Percentiles rank a stretch among this genome's conserved stretches.
These are phyloP conservation scores for Saxispiralis lemnorum DNA, from an alignment of 495 filamentous ascomycete genomes.

Conservation along the genomic window DNA sequence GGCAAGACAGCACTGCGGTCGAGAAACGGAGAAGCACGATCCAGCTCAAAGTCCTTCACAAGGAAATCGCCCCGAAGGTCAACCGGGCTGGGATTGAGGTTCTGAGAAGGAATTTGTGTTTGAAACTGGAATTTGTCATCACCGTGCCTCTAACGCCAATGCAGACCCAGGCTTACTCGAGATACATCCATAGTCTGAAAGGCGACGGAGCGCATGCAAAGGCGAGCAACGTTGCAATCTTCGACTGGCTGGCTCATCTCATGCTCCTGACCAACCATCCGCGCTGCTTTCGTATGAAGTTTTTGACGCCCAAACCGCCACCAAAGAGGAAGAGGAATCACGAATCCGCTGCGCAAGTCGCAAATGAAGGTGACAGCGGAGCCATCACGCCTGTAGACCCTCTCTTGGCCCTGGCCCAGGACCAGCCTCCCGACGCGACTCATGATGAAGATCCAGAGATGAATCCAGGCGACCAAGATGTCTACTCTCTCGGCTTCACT, in stretches of 20 bases:
- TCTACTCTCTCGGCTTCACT: conserved; percentile 29
- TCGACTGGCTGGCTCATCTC: conserved; percentile 38
- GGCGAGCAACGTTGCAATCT: conserved; percentile 25
- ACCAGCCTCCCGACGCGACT: too few species aligned
- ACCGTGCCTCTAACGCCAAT: conserved; percentile 48
- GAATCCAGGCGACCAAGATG: conserved; percentile 37
- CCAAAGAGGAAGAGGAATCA: conserved; percentile 7
- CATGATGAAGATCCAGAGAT: background rate
- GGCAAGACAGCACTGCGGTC: conserved; percentile 35
- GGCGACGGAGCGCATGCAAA: conserved; percentile 4
- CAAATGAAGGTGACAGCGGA: too few species aligned
- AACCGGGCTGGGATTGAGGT: conserved; percentile 53
- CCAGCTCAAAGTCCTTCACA: conserved; percentile 51
- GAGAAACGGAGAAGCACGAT: conserved; percentile 43
- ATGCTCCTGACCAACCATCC: conserved; percentile 64
- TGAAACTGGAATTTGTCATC: conserved; percentile 69
- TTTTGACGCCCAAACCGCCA: conserved; percentile 18
- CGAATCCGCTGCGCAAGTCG: background rate
- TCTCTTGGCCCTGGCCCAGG: too few species aligned
- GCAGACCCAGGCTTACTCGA: conserved; percentile 46
- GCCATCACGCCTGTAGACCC: too few species aligned
- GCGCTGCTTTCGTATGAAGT: conserved; percentile 38
- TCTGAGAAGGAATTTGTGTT: conserved; percentile 44
- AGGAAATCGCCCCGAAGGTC: conserved; percentile 60
- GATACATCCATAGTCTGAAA: conserved; percentile 30